These are phyloP conservation scores for Pythium aphanidermatum DNA, from an alignment of 352 stramenopile genomes.

Conservation along the genomic window DNA sequence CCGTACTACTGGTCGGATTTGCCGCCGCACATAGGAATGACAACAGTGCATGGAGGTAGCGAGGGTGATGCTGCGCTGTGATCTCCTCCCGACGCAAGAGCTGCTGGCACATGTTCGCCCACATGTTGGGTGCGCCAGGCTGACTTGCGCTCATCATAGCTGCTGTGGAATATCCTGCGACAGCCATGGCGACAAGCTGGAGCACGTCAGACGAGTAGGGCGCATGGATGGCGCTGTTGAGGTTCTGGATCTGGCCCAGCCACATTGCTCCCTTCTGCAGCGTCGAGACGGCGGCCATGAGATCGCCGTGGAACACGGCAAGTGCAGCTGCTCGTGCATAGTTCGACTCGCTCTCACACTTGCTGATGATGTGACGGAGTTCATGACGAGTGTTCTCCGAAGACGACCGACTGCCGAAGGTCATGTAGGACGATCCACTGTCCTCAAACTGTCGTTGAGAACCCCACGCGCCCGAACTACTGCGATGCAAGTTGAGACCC, in stretches of 20 bases:
- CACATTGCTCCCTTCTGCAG: conserved; percentile 66
- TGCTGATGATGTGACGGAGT: conserved; percentile 48
- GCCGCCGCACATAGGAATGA: conserved; percentile 56
- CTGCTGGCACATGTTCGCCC: conserved; percentile 73
- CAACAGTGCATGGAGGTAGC: conserved; percentile 80
- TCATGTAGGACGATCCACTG: conserved; percentile 3
- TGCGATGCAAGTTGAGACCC: conserved; percentile 37
- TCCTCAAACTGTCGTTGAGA: conserved; percentile 60
- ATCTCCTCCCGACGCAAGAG: conserved; percentile 75
- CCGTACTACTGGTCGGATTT: conserved; percentile 18
- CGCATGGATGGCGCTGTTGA: conserved; percentile 17
- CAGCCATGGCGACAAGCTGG: conserved; percentile 86
- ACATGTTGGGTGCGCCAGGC: conserved; percentile 43
- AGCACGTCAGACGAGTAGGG: conserved; percentile 66
- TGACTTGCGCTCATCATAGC: conserved; percentile 19
- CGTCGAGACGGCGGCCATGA: conserved; percentile 54
- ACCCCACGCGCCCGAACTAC: conserved; percentile 59
- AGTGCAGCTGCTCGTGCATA: conserved; percentile 65
- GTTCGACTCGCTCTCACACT: conserved; percentile 56
- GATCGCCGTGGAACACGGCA: conserved; percentile 80
- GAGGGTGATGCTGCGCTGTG: conserved; percentile 42
- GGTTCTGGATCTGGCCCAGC: conserved; percentile 50
- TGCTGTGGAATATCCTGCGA: conserved; percentile 71
- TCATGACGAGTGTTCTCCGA: conserved; percentile 49
- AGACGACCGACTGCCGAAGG: conserved; percentile 41